These are phyloP conservation scores for Vigna trinervia DNA, from an alignment of 306 rosid species.

Conservation along the genomic window DNA sequence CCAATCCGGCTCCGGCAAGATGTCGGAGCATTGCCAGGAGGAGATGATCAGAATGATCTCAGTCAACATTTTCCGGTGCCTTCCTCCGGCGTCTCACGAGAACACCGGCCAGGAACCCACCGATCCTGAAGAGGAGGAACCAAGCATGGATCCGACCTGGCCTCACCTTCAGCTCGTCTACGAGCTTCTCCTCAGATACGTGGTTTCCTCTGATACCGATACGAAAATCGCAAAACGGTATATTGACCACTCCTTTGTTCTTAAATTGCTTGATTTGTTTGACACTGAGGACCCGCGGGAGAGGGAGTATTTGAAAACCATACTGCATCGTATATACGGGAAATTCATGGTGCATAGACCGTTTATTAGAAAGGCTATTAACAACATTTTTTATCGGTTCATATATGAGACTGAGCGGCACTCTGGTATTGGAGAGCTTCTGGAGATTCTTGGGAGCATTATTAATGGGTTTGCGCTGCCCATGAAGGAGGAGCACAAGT, in stretches of 20 bases:
- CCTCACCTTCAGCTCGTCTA: conserved; percentile 93
- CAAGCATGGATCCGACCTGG: conserved; percentile 85
- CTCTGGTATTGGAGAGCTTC: conserved; percentile 87
- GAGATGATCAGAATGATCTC: conserved; percentile 94
- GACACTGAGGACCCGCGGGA: conserved; percentile 93
- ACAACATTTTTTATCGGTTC: conserved; percentile 89
- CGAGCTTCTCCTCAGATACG: conserved; percentile 86
- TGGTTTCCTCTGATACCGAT: conserved; percentile 92
- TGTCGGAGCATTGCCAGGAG: conserved; percentile 83
- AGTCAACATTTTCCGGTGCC: conserved; percentile 79
- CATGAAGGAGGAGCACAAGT: conserved; percentile 98
- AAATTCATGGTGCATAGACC: conserved; percentile 99
- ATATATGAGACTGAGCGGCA: conserved; percentile 92
- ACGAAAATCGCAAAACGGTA: conserved; percentile 90
- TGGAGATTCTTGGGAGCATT: conserved; percentile 97
- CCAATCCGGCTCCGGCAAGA: conserved; percentile 91
- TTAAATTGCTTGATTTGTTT: conserved; percentile 85
- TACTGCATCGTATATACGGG: conserved; percentile 92
- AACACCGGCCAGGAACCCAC: conserved; percentile 77
- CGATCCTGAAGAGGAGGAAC: conserved; percentile 95
- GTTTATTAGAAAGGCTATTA: conserved; percentile 89
- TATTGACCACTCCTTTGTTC: conserved; percentile 90
- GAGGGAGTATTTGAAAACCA: conserved; percentile 95
- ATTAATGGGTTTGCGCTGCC: conserved; percentile 97
- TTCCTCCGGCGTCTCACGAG: conserved; percentile 89